Percentiles rank a stretch among this genome's conserved stretches.
phyloP scores from a whole-genome alignment of 805 yeast species.

The Candida tammaniensis region DNA sequence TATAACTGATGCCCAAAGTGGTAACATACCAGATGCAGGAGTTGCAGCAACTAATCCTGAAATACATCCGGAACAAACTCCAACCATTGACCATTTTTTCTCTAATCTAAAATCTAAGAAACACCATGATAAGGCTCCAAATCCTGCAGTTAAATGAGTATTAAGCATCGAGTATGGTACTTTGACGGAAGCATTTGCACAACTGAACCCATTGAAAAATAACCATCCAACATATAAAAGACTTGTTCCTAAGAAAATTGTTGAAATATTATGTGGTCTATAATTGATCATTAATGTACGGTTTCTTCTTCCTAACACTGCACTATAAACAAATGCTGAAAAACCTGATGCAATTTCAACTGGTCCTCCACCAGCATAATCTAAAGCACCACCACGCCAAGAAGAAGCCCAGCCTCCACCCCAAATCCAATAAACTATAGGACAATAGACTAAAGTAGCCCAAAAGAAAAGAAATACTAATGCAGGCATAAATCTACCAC shows the following conservation, averaged over 20 bases:
- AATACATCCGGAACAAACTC: conserved; percentile 91
- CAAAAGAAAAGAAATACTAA: conserved; percentile 80
- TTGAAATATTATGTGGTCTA: conserved; percentile 92
- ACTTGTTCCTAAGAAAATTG: conserved; percentile 84
- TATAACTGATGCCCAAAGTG: conserved; percentile 86
- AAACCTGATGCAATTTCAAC: conserved; percentile 92
- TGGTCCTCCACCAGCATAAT: conserved; percentile 98
- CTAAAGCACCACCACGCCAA: conserved; percentile 82
- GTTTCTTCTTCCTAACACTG: conserved; percentile 72
- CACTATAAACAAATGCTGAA: conserved; percentile 84
- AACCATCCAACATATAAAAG: conserved; percentile 95
- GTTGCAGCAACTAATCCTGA: conserved; percentile 97
- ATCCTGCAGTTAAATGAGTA: conserved; percentile 83
- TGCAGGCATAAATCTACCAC: conserved; percentile 86
- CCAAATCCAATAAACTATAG: conserved; percentile 97
- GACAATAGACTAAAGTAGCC: conserved; percentile 91
- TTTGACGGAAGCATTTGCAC: conserved; percentile 75
- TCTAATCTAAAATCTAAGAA: conserved; percentile 84
- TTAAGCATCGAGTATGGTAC: conserved; percentile 91
- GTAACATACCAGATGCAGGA: conserved; percentile 88
- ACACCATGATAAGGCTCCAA: conserved; percentile 93
- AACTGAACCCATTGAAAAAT: conserved; percentile 90
- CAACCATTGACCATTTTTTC: conserved; percentile 91
- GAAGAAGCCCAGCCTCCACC: conserved; percentile 87
- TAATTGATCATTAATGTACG: conserved; percentile 79